Conservation (phyloP, 75 land plant species). For the Pinus tabuliformis region DNA sequence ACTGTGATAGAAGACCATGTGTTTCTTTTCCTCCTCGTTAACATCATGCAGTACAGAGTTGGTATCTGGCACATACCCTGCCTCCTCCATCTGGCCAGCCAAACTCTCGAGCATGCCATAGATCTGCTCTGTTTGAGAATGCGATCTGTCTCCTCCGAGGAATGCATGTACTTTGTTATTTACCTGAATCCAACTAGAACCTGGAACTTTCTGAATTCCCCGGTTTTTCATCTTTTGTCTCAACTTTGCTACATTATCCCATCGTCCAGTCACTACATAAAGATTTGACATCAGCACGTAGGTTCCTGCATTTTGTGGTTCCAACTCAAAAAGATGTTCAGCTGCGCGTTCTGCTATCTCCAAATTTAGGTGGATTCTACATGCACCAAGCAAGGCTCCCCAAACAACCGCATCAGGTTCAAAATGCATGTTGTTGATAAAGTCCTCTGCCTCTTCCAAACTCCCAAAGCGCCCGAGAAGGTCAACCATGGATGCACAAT, state of each 20-base stretch:
- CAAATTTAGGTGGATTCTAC: constrained; percentile 9
- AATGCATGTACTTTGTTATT: constrained; percentile 19
- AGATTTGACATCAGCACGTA: constrained; percentile 16
- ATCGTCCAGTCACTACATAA: constrained; percentile 10
- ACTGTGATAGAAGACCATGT: too few species aligned
- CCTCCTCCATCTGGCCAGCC: too few species aligned
- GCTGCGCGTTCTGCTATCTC: constrained; percentile 10
- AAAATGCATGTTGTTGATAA: constrained; percentile 15
- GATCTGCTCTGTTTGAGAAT: not conserved
- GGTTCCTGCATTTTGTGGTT: constrained; percentile 4
- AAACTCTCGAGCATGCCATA: too few species aligned
- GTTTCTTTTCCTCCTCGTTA: too few species aligned
- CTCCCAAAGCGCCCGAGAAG: constrained; percentile 17
- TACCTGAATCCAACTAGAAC: constrained; percentile 19
- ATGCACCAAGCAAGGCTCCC: constrained; percentile 26
- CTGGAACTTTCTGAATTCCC: constrained; percentile 17
- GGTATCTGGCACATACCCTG: too few species aligned
- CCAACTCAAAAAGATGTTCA: constrained; percentile 12
- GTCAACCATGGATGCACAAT: constrained; percentile 20
- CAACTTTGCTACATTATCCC: constrained; percentile 9
- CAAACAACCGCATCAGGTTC: constrained; percentile 9
- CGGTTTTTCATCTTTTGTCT: constrained; percentile 14
- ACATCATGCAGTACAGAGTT: too few species aligned
- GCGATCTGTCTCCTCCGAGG: constrained; percentile 12
- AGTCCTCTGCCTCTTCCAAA: constrained; percentile 16